Conservation (phyloP, 257 asterid genomes). For the Orobanche coerulescens region DNA sequence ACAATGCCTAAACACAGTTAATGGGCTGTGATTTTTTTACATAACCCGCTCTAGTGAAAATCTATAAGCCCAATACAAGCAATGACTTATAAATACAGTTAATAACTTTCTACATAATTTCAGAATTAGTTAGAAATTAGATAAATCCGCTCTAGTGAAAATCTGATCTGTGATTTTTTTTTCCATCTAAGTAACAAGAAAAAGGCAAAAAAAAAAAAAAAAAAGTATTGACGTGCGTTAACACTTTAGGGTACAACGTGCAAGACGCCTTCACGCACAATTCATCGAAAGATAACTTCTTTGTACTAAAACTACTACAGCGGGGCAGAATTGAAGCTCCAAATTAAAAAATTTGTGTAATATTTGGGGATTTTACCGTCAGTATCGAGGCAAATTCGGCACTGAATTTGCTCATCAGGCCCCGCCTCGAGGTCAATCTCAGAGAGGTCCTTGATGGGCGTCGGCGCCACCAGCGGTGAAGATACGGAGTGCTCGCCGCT, state of each 20-base stretch:
- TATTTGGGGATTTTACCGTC: constrained; percentile 45
- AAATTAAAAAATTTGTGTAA: background rate
- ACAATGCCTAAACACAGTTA: no score
- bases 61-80: no score
- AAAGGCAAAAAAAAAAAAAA: background rate
- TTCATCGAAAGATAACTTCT: background rate
- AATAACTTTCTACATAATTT: no score
- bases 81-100: no score
- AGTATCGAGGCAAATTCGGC: constrained; percentile 95
- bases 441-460: constrained; percentile 45
- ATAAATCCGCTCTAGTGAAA: background rate
- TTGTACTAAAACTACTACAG: background rate
- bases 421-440: constrained; percentile 97
- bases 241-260: constrained; percentile 9
- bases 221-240: background rate
- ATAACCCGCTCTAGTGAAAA: no score
- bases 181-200: background rate
- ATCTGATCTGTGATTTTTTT: background rate
- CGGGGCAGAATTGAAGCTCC: background rate
- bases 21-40: no score
- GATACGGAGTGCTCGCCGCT: constrained; percentile 52
- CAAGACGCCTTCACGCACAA: constrained; percentile 8
- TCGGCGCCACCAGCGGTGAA: constrained; percentile 66
- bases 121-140: no score
- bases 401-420: constrained; percentile 91